phyloP scores from a whole-genome alignment of 2,329 filamentous ascomycete species.

The Verticillium dahliae region DNA sequence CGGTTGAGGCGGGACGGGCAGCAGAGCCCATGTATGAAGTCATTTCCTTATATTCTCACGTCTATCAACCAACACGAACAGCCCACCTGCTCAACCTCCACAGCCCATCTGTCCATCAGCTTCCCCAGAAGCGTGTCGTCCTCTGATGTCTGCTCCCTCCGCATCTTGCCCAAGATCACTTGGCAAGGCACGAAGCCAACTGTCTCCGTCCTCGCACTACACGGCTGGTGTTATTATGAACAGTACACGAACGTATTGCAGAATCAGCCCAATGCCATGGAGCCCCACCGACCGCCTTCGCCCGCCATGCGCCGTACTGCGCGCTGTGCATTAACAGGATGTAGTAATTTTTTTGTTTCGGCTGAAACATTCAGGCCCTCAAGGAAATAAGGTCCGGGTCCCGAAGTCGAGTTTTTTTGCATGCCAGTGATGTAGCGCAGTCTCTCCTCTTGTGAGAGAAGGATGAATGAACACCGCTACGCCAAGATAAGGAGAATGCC shows the following conservation, averaged over 20 bases:
- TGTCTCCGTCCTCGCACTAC: not conserved
- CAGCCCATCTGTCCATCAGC: not conserved
- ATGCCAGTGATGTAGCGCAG: slow-evolving; percentile 11
- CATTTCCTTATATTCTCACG: slow-evolving; percentile 1
- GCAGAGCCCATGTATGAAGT: not conserved
- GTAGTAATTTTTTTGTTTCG: slow-evolving; percentile 9
- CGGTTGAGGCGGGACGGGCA: not conserved
- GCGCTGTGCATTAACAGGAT: slow-evolving; percentile 28
- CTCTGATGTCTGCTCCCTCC: not conserved
- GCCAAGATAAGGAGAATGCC: slow-evolving; percentile 19
- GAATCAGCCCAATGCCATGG: slow-evolving; percentile 29
- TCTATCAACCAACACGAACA: not conserved
- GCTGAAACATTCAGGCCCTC: not conserved
- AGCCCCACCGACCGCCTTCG: slow-evolving; percentile 17
- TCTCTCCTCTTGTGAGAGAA: slow-evolving; percentile 6
- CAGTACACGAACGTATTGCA: slow-evolving; percentile 11
- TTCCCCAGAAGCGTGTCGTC: not conserved
- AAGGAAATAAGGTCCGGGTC: slow-evolving; percentile 1
- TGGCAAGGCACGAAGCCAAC: not conserved
- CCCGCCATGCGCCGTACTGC: slow-evolving; percentile 31
- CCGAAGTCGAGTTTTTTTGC: slow-evolving; percentile 13
- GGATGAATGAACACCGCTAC: slow-evolving; percentile 5
- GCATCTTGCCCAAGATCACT: not conserved
- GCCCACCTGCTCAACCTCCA: not conserved
- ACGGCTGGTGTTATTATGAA: slow-evolving; percentile 10